Evolutionary conservation across 371 early-diverging fungal genomes (phyloP).

Genomic region (Apophysomyces variabilis): DNA sequence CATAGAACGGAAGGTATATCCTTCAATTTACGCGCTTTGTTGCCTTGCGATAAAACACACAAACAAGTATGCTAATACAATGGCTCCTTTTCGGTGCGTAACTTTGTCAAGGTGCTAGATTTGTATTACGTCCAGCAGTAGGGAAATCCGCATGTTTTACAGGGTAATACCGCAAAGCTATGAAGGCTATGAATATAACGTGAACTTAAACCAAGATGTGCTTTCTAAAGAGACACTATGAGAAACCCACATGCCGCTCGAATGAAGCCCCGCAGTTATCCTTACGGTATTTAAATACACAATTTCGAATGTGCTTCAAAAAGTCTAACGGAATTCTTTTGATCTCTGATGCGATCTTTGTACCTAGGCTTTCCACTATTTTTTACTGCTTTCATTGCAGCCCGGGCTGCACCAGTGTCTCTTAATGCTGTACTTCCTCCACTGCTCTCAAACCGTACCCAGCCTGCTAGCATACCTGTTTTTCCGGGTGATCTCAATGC

Average conservation of each 20-base stretch:
- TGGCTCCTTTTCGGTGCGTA: too few relatives aligned
- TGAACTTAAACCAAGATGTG: not conserved
- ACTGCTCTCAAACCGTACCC: not conserved
- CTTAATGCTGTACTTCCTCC: not conserved
- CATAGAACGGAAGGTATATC: too few relatives aligned
- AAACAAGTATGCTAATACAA: too few relatives aligned
- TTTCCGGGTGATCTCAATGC: conserved; percentile 3
- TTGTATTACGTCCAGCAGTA: not conserved
- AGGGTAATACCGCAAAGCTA: not conserved
- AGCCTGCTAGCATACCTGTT: not conserved
- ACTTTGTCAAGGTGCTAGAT: not conserved
- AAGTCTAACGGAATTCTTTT: not conserved
- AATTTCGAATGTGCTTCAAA: too few relatives aligned
- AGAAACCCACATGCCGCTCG: not conserved
- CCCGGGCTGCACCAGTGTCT: not conserved
- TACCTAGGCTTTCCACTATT: not conserved
- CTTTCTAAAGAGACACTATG: not conserved
- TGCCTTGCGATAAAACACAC: too few relatives aligned
- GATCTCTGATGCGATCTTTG: not conserved
- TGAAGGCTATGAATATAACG: not conserved
- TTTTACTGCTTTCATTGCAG: not conserved
- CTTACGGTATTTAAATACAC: too few relatives aligned
- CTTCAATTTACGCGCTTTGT: too few relatives aligned
- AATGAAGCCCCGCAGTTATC: not conserved
- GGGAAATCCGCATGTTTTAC: not conserved